Evolutionary conservation across 768 basidiomycete genomes (phyloP), one percentile per base, ranked within the genome.

Genomic region (Tylopilus rubrobrunneus): DNA sequence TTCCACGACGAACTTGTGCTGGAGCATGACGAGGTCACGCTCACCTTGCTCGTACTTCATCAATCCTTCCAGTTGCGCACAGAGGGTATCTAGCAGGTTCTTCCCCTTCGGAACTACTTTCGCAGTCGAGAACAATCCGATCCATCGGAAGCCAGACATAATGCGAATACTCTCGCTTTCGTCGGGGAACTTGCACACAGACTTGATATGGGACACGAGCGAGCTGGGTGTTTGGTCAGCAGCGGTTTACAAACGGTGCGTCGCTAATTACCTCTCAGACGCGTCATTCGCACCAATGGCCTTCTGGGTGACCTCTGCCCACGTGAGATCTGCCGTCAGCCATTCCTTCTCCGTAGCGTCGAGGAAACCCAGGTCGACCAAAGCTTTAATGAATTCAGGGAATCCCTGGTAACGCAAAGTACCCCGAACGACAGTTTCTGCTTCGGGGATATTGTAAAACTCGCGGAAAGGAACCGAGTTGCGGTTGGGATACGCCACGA

Each of bases 401-500:
- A 98, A 98, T 48, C 95, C 95, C 66, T 93, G 91, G 74, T 93
- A 98, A 55, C 96, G 80, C 71, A 98, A 75, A 2, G 96, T 98
- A 28, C 96, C 96, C 31, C 96, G 84, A 46, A 98, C 79, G 55
- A 95, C 80, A 4, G 91, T 93, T 74, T 97, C 84, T 10, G 92
- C 93, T 71, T 98, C 96, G 11, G 90, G 89, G 59, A 99, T 95
- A 59, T 81, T 76, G 78, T 99, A 99, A 65, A 79, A 93, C 73
- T 97, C 87, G 57, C 81, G 81, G 84, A 94, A 99, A 8, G 89
- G 86, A 4, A 85, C 81, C 3, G 92, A 95, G 74, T 99, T 87
- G 52, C 96, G 85, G 78, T 99, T 99, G 55, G 96, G 95, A 74
- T 98, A 98, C 28, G 87, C 90, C 59, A 97, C 93, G 63, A 98